Percentiles rank a stretch among this genome's conserved stretches.
These are phyloP conservation scores for Fremontodendron californicum DNA, from an alignment of 345 rosid species.

Conservation along the genomic window DNA sequence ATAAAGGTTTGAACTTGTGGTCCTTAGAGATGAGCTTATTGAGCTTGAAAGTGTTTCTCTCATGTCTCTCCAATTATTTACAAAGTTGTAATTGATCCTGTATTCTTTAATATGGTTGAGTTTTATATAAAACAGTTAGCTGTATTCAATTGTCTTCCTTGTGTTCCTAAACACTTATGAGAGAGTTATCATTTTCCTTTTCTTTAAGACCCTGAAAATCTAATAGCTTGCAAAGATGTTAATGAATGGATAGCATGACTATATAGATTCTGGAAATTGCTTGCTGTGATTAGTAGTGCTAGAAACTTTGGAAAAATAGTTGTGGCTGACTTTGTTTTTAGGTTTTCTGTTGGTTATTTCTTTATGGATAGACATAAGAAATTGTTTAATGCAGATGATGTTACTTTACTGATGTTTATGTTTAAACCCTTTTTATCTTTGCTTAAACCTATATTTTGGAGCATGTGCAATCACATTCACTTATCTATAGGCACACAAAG, in stretches of 20 bases:
- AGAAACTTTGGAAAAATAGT: not conserved
- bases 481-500: not conserved
- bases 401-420: not conserved
- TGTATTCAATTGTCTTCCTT: not conserved
- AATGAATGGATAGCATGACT: not conserved
- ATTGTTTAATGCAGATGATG: not conserved
- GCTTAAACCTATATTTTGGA: not conserved
- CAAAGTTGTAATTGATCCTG: not conserved
- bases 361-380: not conserved
- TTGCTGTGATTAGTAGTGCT: not conserved
- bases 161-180: not conserved
- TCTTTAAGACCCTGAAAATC: not conserved
- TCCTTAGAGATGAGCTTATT: not conserved
- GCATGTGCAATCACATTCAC: not conserved
- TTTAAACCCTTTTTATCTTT: not conserved
- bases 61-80: not conserved
- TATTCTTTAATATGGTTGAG: not conserved
- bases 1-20: not conserved
- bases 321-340: not conserved
- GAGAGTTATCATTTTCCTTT: not conserved
- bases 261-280: not conserved
- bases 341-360: not conserved
- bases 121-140: not conserved
- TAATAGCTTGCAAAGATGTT: not conserved
- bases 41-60: not conserved